Conservation (phyloP, 2,329 filamentous ascomycete species). For the Akanthomyces uredinophilus region DNA sequence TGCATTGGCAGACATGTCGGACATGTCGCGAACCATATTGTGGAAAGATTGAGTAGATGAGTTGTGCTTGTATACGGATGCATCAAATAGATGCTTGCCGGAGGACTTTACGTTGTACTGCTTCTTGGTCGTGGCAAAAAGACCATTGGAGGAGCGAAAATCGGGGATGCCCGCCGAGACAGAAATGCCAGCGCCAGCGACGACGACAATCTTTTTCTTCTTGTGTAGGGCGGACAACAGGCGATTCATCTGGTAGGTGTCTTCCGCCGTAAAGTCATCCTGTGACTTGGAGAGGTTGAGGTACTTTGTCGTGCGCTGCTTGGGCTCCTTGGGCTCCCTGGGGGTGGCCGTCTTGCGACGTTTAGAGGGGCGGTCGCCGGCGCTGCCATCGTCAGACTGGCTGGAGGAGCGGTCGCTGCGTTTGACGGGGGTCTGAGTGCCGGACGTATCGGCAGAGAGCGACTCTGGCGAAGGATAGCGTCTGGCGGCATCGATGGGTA, state of each 20-base stretch:
- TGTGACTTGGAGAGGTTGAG: conserved; percentile 62
- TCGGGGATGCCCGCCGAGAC: conserved; percentile 96
- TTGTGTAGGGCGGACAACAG: conserved; percentile 72
- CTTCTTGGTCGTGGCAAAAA: conserved; percentile 79
- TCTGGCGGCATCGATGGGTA: conserved; percentile 35
- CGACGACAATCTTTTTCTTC: conserved; percentile 94
- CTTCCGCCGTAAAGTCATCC: conserved; percentile 40
- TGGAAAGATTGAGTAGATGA: conserved; percentile 86
- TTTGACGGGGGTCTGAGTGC: conserved; percentile 48
- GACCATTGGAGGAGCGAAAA: conserved; percentile 84
- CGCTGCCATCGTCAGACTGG: conserved; percentile 42
- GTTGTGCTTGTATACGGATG: conserved; percentile 93
- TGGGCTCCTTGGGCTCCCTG: conserved; percentile 34
- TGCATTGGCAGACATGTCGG: conserved; percentile 69
- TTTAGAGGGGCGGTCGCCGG: conserved; percentile 53
- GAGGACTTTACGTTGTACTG: conserved; percentile 86
- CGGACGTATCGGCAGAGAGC: conserved; percentile 39
- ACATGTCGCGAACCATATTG: conserved; percentile 88
- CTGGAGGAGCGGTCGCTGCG: conserved; percentile 27
- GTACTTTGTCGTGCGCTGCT: conserved; percentile 69
- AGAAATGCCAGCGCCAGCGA: conserved; percentile 94
- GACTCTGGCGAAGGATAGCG: conserved; percentile 47
- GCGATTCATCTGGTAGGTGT: conserved; percentile 56
- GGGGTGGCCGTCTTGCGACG: conserved; percentile 61
- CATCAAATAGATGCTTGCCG: conserved; percentile 94